phyloP scores from a whole-genome alignment of 495 filamentous ascomycete species.

The Tuber umbilicatum region DNA sequence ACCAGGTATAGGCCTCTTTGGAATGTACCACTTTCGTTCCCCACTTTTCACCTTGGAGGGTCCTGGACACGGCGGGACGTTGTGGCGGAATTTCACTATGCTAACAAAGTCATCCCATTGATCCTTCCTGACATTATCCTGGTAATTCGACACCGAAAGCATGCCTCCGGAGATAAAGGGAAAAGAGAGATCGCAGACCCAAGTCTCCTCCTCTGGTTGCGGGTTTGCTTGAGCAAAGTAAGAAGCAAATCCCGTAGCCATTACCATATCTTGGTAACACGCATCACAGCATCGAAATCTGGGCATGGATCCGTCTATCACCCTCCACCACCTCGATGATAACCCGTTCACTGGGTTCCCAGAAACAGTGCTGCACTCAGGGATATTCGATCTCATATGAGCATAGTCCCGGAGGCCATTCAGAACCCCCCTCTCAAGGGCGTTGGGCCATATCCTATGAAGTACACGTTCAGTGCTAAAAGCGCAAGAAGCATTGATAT shows the following conservation, averaged over 20 bases:
- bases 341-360: constrained; percentile 13
- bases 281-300: constrained; percentile 43
- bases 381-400: constrained; percentile 18
- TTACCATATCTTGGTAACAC: constrained; percentile 43
- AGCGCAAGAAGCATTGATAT: constrained; percentile 18
- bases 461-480: constrained; percentile 31
- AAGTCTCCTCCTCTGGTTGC: constrained; percentile 39
- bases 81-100: constrained; percentile 30
- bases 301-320: constrained; percentile 36
- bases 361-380: constrained; percentile 22
- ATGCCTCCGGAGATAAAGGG: constrained; percentile 39
- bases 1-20: constrained; percentile 34
- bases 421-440: constrained; percentile 20
- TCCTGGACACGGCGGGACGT: constrained; percentile 34
- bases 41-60: constrained; percentile 11
- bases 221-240: constrained; percentile 34
- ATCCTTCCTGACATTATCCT: constrained; percentile 28
- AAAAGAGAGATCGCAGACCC: constrained; percentile 43
- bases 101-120: constrained; percentile 43
- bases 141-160: constrained; percentile 36
- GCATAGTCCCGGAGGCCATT: constrained; percentile 29
- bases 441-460: constrained; percentile 32
- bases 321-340: constrained; percentile 26
- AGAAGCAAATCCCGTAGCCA: constrained; percentile 37
- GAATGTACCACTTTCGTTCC: constrained; percentile 43